phyloP scores from a whole-genome alignment of 2,329 filamentous ascomycete genomes.

The Cordyceps javanica region DNA sequence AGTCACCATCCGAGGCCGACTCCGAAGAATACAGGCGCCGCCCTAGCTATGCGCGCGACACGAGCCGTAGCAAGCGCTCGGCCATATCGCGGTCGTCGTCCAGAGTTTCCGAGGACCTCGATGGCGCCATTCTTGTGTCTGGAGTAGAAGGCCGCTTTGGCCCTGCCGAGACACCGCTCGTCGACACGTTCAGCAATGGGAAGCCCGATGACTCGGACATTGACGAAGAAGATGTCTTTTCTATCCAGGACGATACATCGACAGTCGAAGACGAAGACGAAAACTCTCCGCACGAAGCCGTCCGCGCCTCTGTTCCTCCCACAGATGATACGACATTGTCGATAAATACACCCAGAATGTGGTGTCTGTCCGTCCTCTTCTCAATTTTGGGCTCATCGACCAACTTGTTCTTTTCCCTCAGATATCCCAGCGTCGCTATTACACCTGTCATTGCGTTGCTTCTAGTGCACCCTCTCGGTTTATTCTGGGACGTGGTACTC shows the following conservation, averaged over 20 bases:
- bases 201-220: slow-evolving; percentile 35
- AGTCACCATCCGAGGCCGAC: slow-evolving; percentile 30
- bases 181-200: slow-evolving; percentile 38
- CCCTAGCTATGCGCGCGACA: slow-evolving; percentile 29
- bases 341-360: slow-evolving; percentile 85
- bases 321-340: slow-evolving; percentile 72
- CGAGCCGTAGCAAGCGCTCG: slow-evolving; percentile 28
- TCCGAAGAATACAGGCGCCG: slow-evolving; percentile 25
- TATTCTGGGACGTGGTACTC: slow-evolving; percentile 68
- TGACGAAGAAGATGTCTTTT: slow-evolving; percentile 26
- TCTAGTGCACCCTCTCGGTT: slow-evolving; percentile 76
- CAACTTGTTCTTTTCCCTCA: slow-evolving; percentile 81
- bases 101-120: slow-evolving; percentile 42
- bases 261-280: slow-evolving; percentile 45
- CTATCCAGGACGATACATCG: slow-evolving; percentile 27
- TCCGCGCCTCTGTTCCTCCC: slow-evolving; percentile 71
- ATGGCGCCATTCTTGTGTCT: slow-evolving; percentile 44
- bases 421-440: slow-evolving; percentile 86
- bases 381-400: slow-evolving; percentile 75
- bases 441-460: slow-evolving; percentile 83
- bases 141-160: slow-evolving; percentile 49
- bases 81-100: slow-evolving; percentile 27
- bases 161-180: slow-evolving; percentile 41
- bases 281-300: slow-evolving; percentile 71
- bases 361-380: slow-evolving; percentile 73